Percentiles rank a stretch among this genome's conserved stretches.
These are phyloP conservation scores for Penicillium angulare DNA, from an alignment of 495 filamentous ascomycete genomes.

Conservation along the genomic window DNA sequence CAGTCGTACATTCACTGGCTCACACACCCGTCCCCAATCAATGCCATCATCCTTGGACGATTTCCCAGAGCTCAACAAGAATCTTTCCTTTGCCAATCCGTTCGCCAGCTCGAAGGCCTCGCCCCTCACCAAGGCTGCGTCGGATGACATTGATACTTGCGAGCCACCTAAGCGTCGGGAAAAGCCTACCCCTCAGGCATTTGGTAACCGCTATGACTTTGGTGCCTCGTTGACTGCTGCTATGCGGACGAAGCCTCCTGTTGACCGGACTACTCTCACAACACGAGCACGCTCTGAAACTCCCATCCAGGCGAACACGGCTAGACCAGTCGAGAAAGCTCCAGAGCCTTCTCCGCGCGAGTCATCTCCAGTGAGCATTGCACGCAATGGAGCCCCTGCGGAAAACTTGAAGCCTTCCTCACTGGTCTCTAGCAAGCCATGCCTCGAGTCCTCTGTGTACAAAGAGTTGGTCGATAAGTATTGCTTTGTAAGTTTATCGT, in stretches of 20 bases:
- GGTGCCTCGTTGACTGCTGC: constrained; percentile 81
- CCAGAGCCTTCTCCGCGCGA: constrained; percentile 10
- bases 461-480: constrained; percentile 95
- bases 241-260: constrained; percentile 59
- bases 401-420: constrained; percentile 44
- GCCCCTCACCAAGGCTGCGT: constrained; percentile 26
- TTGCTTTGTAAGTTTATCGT: constrained; percentile 98
- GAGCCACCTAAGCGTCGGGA: constrained; percentile 52
- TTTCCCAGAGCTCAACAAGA: constrained; percentile 59
- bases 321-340: constrained; percentile 13
- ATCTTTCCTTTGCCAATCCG: constrained; percentile 55
- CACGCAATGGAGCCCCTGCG: constrained; percentile 9
- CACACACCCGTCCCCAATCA: constrained; percentile 54
- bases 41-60: constrained; percentile 68
- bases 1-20: constrained; percentile 58
- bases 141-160: constrained; percentile 37
- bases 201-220: constrained; percentile 92
- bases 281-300: constrained; percentile 36
- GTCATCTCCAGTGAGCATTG: constrained; percentile 22
- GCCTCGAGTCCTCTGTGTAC: constrained; percentile 79
- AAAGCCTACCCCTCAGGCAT: constrained; percentile 68
- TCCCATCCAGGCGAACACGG: constrained; percentile 1
- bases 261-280: constrained; percentile 49
- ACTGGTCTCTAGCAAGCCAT: constrained; percentile 59
- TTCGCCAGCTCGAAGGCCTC: constrained; percentile 55